Evolutionary conservation across 108 stramenopile species (phyloP), one percentile per base, ranked within the genome.

Genomic region (Stephanodiscus triporus): DNA sequence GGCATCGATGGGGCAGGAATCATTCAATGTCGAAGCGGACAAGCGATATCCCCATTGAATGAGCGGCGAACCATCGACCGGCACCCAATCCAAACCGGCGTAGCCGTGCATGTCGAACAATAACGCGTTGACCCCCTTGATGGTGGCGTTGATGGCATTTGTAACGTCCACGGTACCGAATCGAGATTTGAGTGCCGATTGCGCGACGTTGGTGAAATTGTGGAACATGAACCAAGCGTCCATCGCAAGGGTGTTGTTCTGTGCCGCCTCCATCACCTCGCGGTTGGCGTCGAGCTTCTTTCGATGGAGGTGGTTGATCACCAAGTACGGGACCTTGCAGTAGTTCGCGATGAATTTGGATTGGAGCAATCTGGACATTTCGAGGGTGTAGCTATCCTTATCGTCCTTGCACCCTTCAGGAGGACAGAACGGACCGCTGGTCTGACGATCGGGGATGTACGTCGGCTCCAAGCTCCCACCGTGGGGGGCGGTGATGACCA

Each of bases 401-500:
- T 34, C 22, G 2, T 30, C 62, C 2, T 37, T 47, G 42, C 75
- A 76, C 14, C 68, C 68, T 1, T 40, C 40, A 34, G n/a, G n/a
- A n/a, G 69, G 59, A 56, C 76, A 77, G 49, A 63, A 77, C 11
- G 14, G 17, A n/a, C 63, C 76, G 55, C 2, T 23, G 7, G 57
- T 55, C 2, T 60, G 30, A 32, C 80, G 59, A 48, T 49, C 48
- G 54, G 49, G 50, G 11, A 76, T 81, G 30, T 48, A 55, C 6
- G 4, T n/a, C 13, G 57, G 68, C 47, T 51, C 23, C 49, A 76
- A 37, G 2, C n/a, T 43, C 22, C 80, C 80, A 17, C 80, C 80
- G 26, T 81, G 80, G 8, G 80, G 74, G n/a, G 75, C 68, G 14
- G 75, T 59, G 29, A 81, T 70, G 20, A 81, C 80, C n/a, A 81